Conservation (phyloP, 1,284 basidiomycete species). For the Sporisorium graminicola region DNA sequence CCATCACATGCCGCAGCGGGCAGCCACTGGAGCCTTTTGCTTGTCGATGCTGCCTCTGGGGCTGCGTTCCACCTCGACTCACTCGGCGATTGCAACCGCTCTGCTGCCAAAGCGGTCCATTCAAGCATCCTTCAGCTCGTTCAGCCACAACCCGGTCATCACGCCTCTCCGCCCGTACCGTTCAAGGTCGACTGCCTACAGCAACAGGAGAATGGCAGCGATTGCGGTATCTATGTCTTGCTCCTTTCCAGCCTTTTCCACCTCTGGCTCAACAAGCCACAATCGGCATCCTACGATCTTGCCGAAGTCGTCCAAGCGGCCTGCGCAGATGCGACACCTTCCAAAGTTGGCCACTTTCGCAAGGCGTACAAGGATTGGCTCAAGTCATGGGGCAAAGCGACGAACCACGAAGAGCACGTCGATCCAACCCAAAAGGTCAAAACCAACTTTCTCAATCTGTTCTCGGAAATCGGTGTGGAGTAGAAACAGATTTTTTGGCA, state of each 20-base stretch:
- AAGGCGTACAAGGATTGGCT: slow-evolving; percentile 37
- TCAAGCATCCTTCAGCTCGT: slow-evolving; percentile 22
- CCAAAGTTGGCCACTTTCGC: slow-evolving; percentile 23
- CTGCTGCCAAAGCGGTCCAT: slow-evolving; percentile 32
- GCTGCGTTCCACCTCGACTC: slow-evolving; percentile 41
- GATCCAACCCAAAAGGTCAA: slow-evolving; percentile 29
- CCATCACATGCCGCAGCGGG: slow-evolving; percentile 19
- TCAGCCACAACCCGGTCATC: slow-evolving; percentile 4
- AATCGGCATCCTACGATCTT: slow-evolving; percentile 15
- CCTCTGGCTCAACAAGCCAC: slow-evolving; percentile 18
- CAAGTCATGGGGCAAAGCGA: slow-evolving; percentile 29
- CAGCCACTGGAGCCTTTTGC: slow-evolving; percentile 40
- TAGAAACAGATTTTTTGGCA: slow-evolving; percentile 7
- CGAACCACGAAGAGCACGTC: slow-evolving; percentile 43
- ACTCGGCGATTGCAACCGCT: slow-evolving; percentile 39
- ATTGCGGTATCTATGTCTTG: slow-evolving; percentile 48
- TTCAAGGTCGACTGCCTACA: slow-evolving; percentile 28
- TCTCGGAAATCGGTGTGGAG: slow-evolving; percentile 50
- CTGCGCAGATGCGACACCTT: slow-evolving; percentile 23
- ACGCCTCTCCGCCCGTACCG: background rate
- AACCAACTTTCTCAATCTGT: slow-evolving; percentile 27
- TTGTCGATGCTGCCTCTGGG: slow-evolving; percentile 22
- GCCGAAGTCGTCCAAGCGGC: slow-evolving; percentile 12
- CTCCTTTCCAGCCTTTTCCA: slow-evolving; percentile 43
- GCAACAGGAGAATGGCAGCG: slow-evolving; percentile 39